These are phyloP conservation scores for Thraustochytrium striatum DNA, from an alignment of 352 stramenopile species.

Conservation along the genomic window DNA sequence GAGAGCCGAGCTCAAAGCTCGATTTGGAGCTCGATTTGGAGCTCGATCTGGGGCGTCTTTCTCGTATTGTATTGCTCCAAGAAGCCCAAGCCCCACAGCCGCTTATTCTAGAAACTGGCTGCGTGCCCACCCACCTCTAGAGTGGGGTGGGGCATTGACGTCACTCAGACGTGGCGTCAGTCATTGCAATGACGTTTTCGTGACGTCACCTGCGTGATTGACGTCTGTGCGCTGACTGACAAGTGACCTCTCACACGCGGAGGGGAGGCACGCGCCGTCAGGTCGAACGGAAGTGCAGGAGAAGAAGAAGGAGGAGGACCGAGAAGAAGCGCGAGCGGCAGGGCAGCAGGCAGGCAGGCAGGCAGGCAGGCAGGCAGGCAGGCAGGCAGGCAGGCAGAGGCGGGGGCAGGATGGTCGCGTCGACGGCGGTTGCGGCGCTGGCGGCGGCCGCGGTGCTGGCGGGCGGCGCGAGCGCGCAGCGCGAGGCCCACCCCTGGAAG, in stretches of 20 bases:
- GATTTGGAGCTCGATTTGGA: not conserved
- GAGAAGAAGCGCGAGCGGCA: not conserved
- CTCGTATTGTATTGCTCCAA: not conserved
- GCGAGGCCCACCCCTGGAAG: not conserved
- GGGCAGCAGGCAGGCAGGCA: not conserved
- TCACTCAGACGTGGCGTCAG: not conserved
- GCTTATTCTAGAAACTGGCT: not conserved
- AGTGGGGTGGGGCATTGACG: not conserved
- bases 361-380: not conserved
- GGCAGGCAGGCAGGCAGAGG: not conserved
- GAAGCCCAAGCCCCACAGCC: not conserved
- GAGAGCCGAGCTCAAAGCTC: not conserved
- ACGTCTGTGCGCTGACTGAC: not conserved
- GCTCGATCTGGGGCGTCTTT: not conserved
- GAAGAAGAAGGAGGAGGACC: not conserved
- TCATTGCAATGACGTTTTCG: not conserved
- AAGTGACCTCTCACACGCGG: not conserved
- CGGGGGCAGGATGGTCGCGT: not conserved
- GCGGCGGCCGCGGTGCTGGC: not conserved
- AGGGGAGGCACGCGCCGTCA: not conserved
- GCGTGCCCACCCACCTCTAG: not conserved
- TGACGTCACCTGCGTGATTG: not conserved
- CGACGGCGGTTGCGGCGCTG: not conserved
- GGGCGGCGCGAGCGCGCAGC: not conserved
- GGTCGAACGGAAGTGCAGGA: not conserved